Evolutionary conservation across 208 protist genomes (phyloP).

Genomic region (Borovskyia barvae): DNA sequence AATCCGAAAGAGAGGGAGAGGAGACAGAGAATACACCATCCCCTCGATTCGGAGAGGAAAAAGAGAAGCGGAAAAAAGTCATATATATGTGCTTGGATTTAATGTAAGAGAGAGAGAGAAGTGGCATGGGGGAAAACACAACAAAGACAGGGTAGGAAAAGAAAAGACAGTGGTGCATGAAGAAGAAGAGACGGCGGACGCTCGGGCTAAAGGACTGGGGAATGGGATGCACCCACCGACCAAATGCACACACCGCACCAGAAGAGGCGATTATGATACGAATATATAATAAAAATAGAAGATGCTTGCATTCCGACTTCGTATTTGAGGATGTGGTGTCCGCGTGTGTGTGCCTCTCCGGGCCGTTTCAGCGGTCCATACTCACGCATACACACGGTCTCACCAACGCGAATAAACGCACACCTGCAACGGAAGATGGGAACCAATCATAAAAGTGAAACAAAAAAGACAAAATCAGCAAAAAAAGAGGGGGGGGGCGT

Average conservation of each 20-base stretch:
- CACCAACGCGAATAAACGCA: no score
- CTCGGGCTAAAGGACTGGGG: neutral
- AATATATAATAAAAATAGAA: conserved; percentile 10
- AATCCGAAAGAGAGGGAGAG: neutral
- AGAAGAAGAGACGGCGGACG: neutral
- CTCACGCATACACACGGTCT: no score
- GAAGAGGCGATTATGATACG: no score
- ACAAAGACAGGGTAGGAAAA: no score
- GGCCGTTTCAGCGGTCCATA: no score
- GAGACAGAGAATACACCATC: neutral
- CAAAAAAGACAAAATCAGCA: conserved; percentile 3
- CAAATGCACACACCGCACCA: neutral
- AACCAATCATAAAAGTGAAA: neutral
- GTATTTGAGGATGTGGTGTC: no score
- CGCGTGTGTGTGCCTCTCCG: no score
- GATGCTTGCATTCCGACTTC: no score
- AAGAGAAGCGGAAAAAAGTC: neutral
- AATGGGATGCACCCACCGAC: neutral
- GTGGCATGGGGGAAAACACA: no score
- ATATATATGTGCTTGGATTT: neutral
- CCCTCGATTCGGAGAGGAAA: neutral
- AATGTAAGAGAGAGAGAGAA: no score
- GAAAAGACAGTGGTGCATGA: neutral
- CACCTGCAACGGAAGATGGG: no score
- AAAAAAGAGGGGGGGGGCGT: no score